These are phyloP conservation scores for Galeopsis tetrahit DNA, from an alignment of 257 asterid genomes.

Conservation along the genomic window DNA sequence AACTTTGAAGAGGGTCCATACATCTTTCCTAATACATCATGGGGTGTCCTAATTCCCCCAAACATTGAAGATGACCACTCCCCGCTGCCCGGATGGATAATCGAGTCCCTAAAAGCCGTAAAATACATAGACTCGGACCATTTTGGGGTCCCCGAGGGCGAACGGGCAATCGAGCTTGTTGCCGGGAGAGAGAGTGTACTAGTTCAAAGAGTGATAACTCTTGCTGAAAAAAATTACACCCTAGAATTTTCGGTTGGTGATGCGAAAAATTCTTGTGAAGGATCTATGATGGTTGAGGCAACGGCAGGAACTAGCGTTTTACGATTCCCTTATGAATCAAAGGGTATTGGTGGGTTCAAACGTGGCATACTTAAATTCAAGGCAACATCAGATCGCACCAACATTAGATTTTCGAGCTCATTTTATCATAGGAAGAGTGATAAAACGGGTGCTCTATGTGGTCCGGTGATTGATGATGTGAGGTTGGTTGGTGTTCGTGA, in stretches of 20 bases:
- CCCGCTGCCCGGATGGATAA: conserved; percentile 83
- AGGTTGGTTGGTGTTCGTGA: conserved; percentile 50
- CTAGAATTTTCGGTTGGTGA: conserved; percentile 67
- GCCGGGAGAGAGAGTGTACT: conserved; percentile 80
- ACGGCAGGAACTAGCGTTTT: conserved; percentile 49
- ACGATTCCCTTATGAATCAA: conserved; percentile 59
- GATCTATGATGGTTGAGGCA: conserved; percentile 76
- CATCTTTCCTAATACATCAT: conserved; percentile 58
- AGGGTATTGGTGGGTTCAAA: conserved; percentile 68
- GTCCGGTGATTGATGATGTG: conserved; percentile 84
- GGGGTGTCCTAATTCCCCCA: conserved; percentile 82
- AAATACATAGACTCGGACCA: conserved; percentile 77
- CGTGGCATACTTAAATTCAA: conserved; percentile 55
- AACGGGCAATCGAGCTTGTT: conserved; percentile 68
- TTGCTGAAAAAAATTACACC: conserved; percentile 43
- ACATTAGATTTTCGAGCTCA: conserved; percentile 70
- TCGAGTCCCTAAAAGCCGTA: conserved; percentile 83
- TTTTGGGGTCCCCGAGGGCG: conserved; percentile 67
- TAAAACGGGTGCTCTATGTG: conserved; percentile 69
- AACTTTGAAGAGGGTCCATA: conserved; percentile 90
- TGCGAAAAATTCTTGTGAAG: conserved; percentile 69
- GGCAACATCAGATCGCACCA: conserved; percentile 47
- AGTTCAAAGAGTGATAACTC: conserved; percentile 56
- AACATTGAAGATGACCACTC: conserved; percentile 81
- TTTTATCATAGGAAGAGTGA: conserved; percentile 76